Evolutionary conservation across 2,329 filamentous ascomycete genomes (phyloP).

Genomic region (Colletotrichum zoysiae): DNA sequence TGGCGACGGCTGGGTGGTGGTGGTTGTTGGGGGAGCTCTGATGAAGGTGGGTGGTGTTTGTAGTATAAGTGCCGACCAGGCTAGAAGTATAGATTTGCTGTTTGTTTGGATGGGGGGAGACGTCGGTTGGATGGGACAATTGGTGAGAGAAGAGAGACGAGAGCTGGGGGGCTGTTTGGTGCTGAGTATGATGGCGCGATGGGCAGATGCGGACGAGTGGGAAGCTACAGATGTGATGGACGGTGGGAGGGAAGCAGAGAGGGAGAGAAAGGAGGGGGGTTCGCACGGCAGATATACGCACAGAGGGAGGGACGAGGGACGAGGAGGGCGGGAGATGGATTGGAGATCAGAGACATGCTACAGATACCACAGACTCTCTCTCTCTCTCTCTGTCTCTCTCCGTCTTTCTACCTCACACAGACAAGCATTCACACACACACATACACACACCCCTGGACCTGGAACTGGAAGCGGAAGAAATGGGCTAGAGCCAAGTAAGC

Average conservation of each 20-base stretch:
- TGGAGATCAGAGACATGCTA: conserved; percentile 21
- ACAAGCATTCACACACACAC: conserved; percentile 23
- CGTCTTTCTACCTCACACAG: not conserved
- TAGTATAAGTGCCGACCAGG: conserved; percentile 21
- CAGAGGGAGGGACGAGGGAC: conserved; percentile 25
- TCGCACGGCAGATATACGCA: conserved; percentile 40
- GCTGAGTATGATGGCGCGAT: not conserved
- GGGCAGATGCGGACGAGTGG: not conserved
- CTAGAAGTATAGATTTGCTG: not conserved
- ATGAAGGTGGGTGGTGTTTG: conserved; percentile 21
- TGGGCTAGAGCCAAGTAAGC: not conserved
- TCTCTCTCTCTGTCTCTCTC: not conserved
- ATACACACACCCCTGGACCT: conserved; percentile 15
- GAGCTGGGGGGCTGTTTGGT: not conserved
- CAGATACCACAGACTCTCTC: not conserved
- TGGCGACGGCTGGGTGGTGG: conserved; percentile 44
- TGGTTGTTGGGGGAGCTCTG: conserved; percentile 14
- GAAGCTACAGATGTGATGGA: conserved; percentile 8
- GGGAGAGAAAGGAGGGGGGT: conserved; percentile 16
- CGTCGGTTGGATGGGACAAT: not conserved
- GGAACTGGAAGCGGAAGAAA: conserved; percentile 27
- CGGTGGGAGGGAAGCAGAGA: not conserved
- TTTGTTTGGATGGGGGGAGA: not conserved
- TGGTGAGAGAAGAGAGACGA: not conserved
- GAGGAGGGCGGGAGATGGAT: conserved; percentile 14